Evolutionary conservation across 345 rosid genomes (phyloP).

Genomic region (Eucalyptus rudis): DNA sequence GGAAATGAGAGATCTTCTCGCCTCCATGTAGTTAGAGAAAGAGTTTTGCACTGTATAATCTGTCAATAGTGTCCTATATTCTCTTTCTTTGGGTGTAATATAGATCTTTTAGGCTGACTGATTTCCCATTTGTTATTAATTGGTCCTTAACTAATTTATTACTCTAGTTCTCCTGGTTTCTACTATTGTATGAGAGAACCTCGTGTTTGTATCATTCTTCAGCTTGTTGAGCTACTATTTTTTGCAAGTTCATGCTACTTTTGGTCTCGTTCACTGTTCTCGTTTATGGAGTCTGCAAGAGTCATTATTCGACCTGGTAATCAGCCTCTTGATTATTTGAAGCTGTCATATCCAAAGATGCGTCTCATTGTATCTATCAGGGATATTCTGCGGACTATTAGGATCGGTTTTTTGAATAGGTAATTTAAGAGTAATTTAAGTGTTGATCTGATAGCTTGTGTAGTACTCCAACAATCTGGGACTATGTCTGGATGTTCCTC

Average conservation of each 20-base stretch:
- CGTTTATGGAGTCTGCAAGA: not conserved
- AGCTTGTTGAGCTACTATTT: not conserved
- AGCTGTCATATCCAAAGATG: not conserved
- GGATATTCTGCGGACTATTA: not conserved
- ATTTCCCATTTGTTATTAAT: not conserved
- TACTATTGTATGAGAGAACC: not conserved
- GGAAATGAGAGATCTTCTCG: constrained; percentile 77
- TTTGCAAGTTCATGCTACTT: not conserved
- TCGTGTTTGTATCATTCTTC: not conserved
- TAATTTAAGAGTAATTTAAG: not conserved
- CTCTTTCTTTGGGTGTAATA: not conserved
- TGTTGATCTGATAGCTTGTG: not conserved
- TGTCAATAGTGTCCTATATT: not conserved
- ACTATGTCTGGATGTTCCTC: not conserved
- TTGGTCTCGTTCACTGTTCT: not conserved
- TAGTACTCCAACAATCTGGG: not conserved
- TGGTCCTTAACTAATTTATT: not conserved
- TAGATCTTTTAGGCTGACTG: not conserved
- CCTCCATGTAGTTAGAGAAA: constrained; percentile 45
- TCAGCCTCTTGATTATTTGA: not conserved
- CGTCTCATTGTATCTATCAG: not conserved
- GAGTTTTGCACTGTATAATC: not conserved
- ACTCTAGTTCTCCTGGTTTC: not conserved
- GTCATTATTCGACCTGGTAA: not conserved
- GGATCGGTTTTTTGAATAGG: not conserved